Evolutionary conservation across 345 rosid species (phyloP).

Genomic region (Gossypium herbaceum): DNA sequence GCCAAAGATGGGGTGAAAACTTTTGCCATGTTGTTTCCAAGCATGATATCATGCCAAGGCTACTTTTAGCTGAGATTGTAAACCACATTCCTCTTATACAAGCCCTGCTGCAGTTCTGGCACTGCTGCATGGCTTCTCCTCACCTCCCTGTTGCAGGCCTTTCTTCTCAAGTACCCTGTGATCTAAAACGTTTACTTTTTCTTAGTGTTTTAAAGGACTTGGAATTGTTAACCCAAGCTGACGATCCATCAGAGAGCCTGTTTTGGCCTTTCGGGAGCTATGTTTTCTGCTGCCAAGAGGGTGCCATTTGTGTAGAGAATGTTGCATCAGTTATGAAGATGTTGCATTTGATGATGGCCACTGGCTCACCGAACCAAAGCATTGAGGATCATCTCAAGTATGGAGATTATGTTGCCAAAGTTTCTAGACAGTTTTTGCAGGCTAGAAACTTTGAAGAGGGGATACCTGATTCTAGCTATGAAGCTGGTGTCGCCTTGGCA

Average conservation of each 20-base stretch:
- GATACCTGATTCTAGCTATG: slow-evolving; percentile 50
- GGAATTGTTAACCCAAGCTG: slow-evolving; percentile 1
- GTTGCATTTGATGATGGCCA: slow-evolving; percentile 47
- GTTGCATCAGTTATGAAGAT: slow-evolving; percentile 42
- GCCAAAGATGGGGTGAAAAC: slow-evolving; percentile 58
- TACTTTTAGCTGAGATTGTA: slow-evolving; percentile 35
- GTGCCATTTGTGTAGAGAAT: slow-evolving; percentile 75
- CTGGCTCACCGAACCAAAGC: slow-evolving; percentile 28
- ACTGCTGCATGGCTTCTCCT: slow-evolving; percentile 26
- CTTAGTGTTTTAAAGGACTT: slow-evolving; percentile 16
- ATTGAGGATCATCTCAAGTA: slow-evolving; percentile 61
- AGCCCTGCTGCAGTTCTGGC: slow-evolving; percentile 30
- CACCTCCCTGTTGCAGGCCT: background rate
- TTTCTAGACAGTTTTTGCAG: slow-evolving; percentile 37
- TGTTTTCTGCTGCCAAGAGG: slow-evolving; percentile 60
- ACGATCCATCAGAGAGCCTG: slow-evolving; percentile 2
- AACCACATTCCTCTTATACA: slow-evolving; percentile 9
- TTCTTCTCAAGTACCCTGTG: slow-evolving; percentile 21
- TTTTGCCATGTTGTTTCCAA: slow-evolving; percentile 66
- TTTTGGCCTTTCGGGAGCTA: slow-evolving; percentile 77
- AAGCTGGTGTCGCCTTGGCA: slow-evolving; percentile 60
- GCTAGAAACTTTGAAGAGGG: slow-evolving; percentile 36
- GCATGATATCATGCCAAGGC: slow-evolving; percentile 51
- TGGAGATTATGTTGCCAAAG: slow-evolving; percentile 37
- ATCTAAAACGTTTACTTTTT: slow-evolving; percentile 21